Evolutionary conservation across 257 asterid species (phyloP), one percentile per base, ranked within the genome.

Genomic region (Capsicum pubescens): DNA sequence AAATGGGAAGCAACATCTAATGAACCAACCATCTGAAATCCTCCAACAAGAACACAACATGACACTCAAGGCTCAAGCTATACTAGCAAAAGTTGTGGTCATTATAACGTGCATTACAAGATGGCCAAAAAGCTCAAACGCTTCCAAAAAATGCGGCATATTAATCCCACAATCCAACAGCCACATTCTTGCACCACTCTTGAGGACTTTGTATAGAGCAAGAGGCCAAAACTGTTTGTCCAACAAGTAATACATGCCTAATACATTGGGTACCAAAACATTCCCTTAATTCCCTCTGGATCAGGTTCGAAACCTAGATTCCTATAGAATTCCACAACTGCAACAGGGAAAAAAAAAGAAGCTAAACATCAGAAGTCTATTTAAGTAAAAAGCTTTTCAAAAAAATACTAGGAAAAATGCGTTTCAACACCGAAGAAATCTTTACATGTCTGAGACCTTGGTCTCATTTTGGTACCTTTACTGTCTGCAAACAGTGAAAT

Each of bases 241-340:
- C 70, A 70, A 46, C 19, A 46, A 26, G 32, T 26, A 26, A 50
- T 61, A 48, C 61, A 68, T 70, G 82, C 26, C 88, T 93, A 90
- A 83, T 90, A 91, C 90, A 90, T 94, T 4, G 98, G 98, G 91
- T 94, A 91, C 99, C 99, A 97, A 86, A 97, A 97, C 99, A 97
- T 97, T 19, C 99, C 98, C 88, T 97, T 97, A 66, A 97, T 97
- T 84, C 99, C 99, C 90, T 94, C 99, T 0, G 98, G 99, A 67
- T 96, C 99, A 17, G 98, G 87, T 84, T 93, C 91, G 63, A 97
- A 97, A 36, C 98, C 99, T 16, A 97, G 91, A 87, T 92, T 97
- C 83, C 76, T 88, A 72, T 93, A 95, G 92, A 95, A 97, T 39
- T 97, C 99, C 89, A 96, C 95, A 80, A 96, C 99, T 97, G 95